Evolutionary conservation across 257 asterid species (phyloP).

Genomic region (Mentha longifolia): DNA sequence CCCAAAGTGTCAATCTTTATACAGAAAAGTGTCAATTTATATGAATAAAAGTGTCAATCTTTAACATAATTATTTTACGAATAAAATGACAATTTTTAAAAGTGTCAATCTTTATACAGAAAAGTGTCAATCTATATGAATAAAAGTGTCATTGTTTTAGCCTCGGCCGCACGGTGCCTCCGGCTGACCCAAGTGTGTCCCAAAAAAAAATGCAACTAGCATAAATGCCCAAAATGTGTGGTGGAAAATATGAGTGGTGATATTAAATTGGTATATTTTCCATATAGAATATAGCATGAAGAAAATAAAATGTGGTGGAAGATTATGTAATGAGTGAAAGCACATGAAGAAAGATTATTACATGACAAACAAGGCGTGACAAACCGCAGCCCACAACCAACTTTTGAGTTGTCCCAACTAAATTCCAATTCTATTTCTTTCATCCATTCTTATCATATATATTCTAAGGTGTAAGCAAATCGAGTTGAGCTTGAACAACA

Average conservation of each 20-base stretch:
- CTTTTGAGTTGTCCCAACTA: conserved; percentile 23
- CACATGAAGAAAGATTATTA: conserved; percentile 25
- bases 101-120: too few species aligned
- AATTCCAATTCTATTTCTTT: background rate
- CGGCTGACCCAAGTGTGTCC: too few species aligned
- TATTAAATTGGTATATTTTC: conserved; percentile 16
- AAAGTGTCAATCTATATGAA: too few species aligned
- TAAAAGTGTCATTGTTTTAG: too few species aligned
- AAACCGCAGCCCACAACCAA: background rate
- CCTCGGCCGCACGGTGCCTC: too few species aligned
- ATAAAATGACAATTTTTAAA: too few species aligned
- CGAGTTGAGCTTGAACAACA: background rate
- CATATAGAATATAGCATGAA: background rate
- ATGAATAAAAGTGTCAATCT: too few species aligned
- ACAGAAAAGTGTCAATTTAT: too few species aligned
- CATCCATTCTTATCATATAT: background rate
- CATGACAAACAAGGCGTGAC: conserved; percentile 36
- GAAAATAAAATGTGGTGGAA: background rate
- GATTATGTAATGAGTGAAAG: conserved; percentile 8
- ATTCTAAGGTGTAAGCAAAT: background rate
- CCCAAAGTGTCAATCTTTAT: too few species aligned
- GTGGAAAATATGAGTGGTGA: background rate
- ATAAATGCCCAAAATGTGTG: conserved; percentile 21
- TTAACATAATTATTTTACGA: too few species aligned
- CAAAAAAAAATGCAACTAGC: background rate